Conservation (phyloP, 2,329 filamentous ascomycete genomes). For the Neofusicoccum laricinum region DNA sequence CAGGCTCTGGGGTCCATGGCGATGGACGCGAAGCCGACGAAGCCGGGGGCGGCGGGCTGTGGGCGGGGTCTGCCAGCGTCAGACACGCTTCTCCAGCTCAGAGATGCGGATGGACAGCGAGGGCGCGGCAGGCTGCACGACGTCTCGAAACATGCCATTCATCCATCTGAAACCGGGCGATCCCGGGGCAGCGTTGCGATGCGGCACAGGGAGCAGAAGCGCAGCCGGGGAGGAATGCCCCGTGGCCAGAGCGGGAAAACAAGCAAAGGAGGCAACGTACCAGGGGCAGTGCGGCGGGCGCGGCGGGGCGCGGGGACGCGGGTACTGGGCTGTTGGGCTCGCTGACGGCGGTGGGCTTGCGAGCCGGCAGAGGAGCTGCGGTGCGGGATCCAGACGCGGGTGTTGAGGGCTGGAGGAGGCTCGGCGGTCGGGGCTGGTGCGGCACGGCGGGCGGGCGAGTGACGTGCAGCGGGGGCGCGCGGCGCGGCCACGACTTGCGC, state of each 20-base stretch:
- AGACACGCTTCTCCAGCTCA: background rate
- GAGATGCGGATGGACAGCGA: background rate
- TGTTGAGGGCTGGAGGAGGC: background rate
- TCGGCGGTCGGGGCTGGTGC: too few relatives aligned
- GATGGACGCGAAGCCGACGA: background rate
- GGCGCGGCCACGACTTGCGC: too few relatives aligned
- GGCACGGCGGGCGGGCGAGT: background rate
- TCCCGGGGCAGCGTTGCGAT: background rate
- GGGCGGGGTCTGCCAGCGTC: background rate
- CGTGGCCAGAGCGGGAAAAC: conserved; percentile 2
- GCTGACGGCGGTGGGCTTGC: background rate
- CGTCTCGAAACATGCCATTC: background rate
- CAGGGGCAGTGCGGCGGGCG: background rate
- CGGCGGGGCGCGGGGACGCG: background rate
- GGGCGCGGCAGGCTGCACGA: background rate
- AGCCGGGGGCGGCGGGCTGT: background rate
- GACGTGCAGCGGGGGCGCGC: background rate
- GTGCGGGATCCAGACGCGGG: background rate
- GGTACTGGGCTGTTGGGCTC: background rate
- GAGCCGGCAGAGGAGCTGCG: background rate
- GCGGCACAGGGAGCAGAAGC: background rate
- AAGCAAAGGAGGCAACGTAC: conserved; percentile 8
- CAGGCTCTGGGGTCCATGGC: conserved; percentile 38
- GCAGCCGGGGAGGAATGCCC: background rate
- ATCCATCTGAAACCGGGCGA: background rate